Base-by-base conservation (phyloP, 176 grass and related monocot genomes). In the Bonia amplexicaulis region DNA sequence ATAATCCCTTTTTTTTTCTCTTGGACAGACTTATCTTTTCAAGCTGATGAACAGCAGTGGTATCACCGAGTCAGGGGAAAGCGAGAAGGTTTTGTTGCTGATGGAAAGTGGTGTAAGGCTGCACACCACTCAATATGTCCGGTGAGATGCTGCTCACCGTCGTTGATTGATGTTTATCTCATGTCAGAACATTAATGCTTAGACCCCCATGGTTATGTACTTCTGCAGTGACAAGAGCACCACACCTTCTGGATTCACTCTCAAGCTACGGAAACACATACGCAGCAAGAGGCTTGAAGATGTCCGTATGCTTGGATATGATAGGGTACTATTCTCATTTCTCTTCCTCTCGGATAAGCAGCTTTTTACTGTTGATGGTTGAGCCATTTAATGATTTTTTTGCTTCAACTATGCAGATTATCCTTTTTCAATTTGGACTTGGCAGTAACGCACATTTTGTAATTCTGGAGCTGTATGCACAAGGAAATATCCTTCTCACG, bases 1-100 rank as follows among this genome's bases (percentile, higher is more conserved):
- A 62, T 22, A 0, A 31, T 52, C 42, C 6, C 9, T 44, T 15
- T 9, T 71, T 73, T 86, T 26, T 91, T 15, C 16, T 62, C 48
- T 29, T 78, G 73, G 57, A 49, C 84, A 97, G 96, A 95, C 96
- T 2, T 98, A 98, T 80, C 90, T 98, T 75, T 98, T 98, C 93
- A 98, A 98, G 80, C 66, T 98, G 80, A 90, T 98, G 87, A 98
- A 98, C 63, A 98, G 93, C 91, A 95, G 96, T 44, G 96, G 96
- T 22, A 87, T 95, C 17, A 98, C 96, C 0, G 85, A 98, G 69
- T 98, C 96, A 70, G 96, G 96, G 51, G 96, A 98, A 92, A 98
- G 93, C 5, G 96, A 98, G 87, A 98, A 89, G 77, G 96, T 98
- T 60, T 68, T 98, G 13, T 85, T 98, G 78, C 88, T 98, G 76